These are phyloP conservation scores for Corymbia maculata DNA, from an alignment of 345 rosid species.

Conservation along the genomic window DNA sequence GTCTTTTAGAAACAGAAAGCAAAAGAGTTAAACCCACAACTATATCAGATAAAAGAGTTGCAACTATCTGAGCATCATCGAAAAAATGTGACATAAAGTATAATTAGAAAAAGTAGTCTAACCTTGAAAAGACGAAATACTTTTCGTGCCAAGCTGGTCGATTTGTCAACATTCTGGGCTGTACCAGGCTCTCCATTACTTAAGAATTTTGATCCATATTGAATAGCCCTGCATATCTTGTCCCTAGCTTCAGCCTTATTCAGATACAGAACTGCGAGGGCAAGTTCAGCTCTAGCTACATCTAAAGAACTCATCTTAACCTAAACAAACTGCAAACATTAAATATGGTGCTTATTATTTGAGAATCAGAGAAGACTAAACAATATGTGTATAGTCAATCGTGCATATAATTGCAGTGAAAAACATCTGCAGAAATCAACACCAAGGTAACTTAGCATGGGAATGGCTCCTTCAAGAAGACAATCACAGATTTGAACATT, in stretches of 20 bases:
- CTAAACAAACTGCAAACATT: background rate
- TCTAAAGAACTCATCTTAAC: conserved; percentile 71
- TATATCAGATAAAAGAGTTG: background rate
- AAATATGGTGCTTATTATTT: background rate
- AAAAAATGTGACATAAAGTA: background rate
- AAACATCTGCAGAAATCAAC: background rate
- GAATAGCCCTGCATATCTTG: conserved; percentile 98
- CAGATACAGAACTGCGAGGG: conserved; percentile 68
- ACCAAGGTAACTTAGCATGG: background rate
- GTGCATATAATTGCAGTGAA: background rate
- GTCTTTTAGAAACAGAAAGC: background rate
- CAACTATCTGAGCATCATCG: background rate
- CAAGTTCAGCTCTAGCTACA: conserved; percentile 84
- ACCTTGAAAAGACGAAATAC: conserved; percentile 99
- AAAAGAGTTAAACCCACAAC: background rate
- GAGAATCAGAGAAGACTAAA: background rate
- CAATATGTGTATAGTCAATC: background rate
- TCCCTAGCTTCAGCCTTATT: conserved; percentile 98
- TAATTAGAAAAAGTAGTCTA: background rate
- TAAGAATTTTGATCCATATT: conserved; percentile 87
- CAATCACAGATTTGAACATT: background rate
- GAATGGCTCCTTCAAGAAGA: background rate
- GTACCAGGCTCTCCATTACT: conserved; percentile 90
- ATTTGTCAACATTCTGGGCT: conserved; percentile 88
- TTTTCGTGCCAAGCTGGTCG: conserved; percentile 94